phyloP scores from a whole-genome alignment of 352 stramenopile genomes.

The Globisporangium uncinulatum region DNA sequence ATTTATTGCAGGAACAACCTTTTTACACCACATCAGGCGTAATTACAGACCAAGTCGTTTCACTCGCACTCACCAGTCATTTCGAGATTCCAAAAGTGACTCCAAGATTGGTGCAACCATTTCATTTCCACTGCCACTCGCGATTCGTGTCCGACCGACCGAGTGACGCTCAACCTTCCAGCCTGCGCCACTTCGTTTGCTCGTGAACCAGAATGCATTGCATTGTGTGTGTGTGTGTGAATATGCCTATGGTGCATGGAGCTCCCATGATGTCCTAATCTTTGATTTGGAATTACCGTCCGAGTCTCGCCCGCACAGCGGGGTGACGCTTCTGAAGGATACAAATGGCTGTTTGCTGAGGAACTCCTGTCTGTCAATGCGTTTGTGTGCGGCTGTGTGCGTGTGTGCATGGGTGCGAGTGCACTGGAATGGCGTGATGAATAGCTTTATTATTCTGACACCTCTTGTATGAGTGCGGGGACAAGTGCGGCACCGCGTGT shows the following conservation, averaged over 20 bases:
- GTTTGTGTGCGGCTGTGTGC: constrained; percentile 8
- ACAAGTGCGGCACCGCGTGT: constrained; percentile 56
- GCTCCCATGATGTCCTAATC: constrained; percentile 80
- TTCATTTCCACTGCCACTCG: no score
- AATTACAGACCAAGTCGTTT: no score
- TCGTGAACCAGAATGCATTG: not conserved
- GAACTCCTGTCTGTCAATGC: constrained; percentile 27
- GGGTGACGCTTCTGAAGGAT: constrained; percentile 49
- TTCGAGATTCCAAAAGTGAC: no score
- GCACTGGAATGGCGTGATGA: constrained; percentile 63
- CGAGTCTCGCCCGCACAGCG: constrained; percentile 29
- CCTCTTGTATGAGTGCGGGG: constrained; percentile 86
- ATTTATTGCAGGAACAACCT: no score
- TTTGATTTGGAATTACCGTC: constrained; percentile 88
- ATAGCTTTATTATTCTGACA: constrained; percentile 88
- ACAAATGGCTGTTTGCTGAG: constrained; percentile 88
- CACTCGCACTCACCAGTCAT: no score
- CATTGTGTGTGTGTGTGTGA: constrained; percentile 4
- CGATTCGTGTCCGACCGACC: not conserved
- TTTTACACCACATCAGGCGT: no score
- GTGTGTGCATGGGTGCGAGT: constrained; percentile 2
- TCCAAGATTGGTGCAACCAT: no score
- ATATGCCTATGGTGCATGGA: constrained; percentile 4
- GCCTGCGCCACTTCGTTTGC: not conserved
- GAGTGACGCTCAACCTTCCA: no score